Conservation (phyloP, 495 filamentous ascomycete species). For the Barbatosphaeria neglecta region DNA sequence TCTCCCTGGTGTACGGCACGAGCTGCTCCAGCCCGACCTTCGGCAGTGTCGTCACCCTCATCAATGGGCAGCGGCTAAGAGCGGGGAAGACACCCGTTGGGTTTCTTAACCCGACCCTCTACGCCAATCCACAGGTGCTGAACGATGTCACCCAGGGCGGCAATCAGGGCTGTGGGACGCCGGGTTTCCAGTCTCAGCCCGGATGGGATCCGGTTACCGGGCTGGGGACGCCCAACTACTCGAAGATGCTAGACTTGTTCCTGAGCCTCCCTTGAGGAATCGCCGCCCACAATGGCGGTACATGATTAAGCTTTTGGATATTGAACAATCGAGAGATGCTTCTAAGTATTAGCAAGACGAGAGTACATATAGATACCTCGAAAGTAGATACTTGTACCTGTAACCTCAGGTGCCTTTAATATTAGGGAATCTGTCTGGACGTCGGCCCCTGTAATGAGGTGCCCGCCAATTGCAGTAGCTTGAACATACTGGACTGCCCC, state of each 20-base stretch:
- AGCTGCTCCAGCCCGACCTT: constrained; percentile 15
- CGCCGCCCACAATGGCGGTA: too few relatives aligned
- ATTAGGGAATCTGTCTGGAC: too few relatives aligned
- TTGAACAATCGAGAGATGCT: too few relatives aligned
- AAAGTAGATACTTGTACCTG: too few relatives aligned
- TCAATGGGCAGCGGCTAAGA: constrained; percentile 45
- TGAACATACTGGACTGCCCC: too few relatives aligned
- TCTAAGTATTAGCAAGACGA: too few relatives aligned
- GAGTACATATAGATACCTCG: too few relatives aligned
- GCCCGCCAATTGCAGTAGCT: too few relatives aligned
- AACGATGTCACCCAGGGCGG: constrained; percentile 46
- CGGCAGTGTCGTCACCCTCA: constrained; percentile 36
- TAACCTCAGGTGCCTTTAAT: too few relatives aligned
- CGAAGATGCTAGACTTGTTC: constrained; percentile 19
- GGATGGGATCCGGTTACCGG: constrained; percentile 51
- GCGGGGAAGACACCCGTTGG: constrained; percentile 42
- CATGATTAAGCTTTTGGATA: too few relatives aligned
- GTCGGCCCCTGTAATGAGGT: too few relatives aligned
- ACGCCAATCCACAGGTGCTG: constrained; percentile 41
- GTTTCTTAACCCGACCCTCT: constrained; percentile 49
- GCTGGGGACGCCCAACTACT: constrained; percentile 44
- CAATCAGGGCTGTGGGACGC: constrained; percentile 45
- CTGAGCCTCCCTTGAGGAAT: neutral
- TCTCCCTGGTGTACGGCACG: constrained; percentile 18
- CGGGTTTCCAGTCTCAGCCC: constrained; percentile 31